A percentile compares a stretch with the other conserved stretches of the same genome.
phyloP scores from a whole-genome alignment of 306 rosid species.

The Vachellia pachyceras region DNA sequence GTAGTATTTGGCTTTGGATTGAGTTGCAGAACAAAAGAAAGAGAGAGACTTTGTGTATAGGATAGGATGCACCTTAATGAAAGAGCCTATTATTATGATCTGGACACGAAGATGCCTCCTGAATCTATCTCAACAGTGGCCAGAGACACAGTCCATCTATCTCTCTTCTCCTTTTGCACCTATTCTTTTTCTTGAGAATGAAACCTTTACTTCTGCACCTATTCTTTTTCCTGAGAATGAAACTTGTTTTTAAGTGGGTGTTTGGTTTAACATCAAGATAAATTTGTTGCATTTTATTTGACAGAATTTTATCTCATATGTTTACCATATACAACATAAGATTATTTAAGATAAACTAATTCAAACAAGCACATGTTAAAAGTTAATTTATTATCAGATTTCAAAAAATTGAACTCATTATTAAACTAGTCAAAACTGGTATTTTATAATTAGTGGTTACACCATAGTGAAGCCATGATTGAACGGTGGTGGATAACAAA shows the following conservation, averaged over 20 bases:
- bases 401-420: not conserved
- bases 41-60: not conserved
- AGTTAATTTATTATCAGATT: too few species aligned
- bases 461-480: not conserved
- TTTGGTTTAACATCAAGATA: too few species aligned
- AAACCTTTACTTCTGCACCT: too few species aligned
- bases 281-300: too few species aligned
- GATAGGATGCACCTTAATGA: not conserved
- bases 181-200: not conserved
- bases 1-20: not conserved
- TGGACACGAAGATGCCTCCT: not conserved
- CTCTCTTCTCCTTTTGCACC: not conserved
- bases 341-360: too few species aligned
- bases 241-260: too few species aligned
- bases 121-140: not conserved
- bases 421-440: not conserved
- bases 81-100: not conserved
- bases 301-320: not conserved
- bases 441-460: not conserved
- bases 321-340: too few species aligned
- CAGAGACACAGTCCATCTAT: not conserved
- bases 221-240: too few species aligned
- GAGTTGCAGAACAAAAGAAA: not conserved
- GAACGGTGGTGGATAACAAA: not conserved
- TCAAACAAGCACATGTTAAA: too few species aligned